Evolutionary conservation across 148 eudicot genomes (phyloP).

Genomic region (Pharnaceum exiguum): DNA sequence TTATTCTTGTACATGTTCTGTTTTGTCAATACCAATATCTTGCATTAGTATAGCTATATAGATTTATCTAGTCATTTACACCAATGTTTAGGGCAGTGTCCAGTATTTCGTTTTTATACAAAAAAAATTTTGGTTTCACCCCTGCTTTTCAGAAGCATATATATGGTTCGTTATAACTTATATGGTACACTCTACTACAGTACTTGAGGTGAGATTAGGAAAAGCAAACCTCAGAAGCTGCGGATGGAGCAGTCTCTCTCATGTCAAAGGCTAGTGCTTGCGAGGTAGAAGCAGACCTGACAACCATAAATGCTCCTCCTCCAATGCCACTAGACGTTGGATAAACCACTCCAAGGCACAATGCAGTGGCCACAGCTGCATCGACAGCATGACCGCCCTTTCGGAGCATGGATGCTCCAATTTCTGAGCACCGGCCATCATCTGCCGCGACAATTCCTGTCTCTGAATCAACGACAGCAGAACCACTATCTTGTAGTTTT

Average conservation of each 20-base stretch:
- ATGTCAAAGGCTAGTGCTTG: neutral
- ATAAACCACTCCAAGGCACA: neutral
- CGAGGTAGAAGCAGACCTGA: neutral
- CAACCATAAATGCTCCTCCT: neutral
- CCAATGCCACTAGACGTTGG: conserved; percentile 2
- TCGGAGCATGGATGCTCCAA: neutral
- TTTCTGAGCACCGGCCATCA: neutral
- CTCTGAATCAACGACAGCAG: too few species aligned
- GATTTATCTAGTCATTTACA: too few species aligned
- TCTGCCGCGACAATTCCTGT: conserved; percentile 5
- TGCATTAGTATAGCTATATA: too few species aligned
- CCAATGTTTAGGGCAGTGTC: too few species aligned
- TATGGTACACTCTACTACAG: too few species aligned
- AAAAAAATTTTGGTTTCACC: too few species aligned
- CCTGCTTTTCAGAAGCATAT: too few species aligned
- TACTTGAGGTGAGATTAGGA: too few species aligned
- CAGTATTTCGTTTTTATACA: too few species aligned
- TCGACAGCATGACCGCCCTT: neutral
- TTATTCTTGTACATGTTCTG: conserved; percentile 54
- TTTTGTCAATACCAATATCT: too few species aligned
- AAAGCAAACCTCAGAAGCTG: neutral
- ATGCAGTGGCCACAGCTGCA: neutral
- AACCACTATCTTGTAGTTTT: too few species aligned
- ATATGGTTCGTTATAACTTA: too few species aligned
- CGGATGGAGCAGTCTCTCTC: conserved; percentile 1